A percentile compares a stretch with the other conserved stretches of the same genome.
phyloP scores from a whole-genome alignment of 148 eudicot genomes.

The Nepenthes gracilis region DNA sequence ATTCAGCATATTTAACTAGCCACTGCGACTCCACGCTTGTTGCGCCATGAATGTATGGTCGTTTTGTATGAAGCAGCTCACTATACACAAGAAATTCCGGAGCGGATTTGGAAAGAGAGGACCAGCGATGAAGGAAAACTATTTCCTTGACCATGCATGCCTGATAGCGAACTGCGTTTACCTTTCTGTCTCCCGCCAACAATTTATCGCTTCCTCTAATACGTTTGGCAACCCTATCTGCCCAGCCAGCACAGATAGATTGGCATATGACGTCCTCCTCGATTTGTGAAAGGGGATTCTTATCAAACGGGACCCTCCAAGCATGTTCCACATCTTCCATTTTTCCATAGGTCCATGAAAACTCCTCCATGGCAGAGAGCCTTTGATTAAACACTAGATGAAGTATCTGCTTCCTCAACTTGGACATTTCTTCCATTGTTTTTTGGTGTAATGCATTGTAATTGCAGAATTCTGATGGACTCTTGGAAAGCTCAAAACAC shows the following conservation, averaged over 20 bases:
- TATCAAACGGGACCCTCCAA: constrained; percentile 42
- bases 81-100: constrained; percentile 78
- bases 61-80: constrained; percentile 46
- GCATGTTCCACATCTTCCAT: constrained; percentile 49
- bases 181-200: constrained; percentile 41
- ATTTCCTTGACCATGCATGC: constrained; percentile 47
- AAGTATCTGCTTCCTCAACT: constrained; percentile 72
- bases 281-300: constrained; percentile 27
- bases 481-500: constrained; percentile 56
- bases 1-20: constrained; percentile 61
- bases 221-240: constrained; percentile 80
- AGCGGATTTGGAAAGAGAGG: constrained; percentile 46
- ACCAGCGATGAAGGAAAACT: constrained; percentile 65
- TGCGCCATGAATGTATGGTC: constrained; percentile 70
- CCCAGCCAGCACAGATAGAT: constrained; percentile 97
- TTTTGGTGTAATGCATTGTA: constrained; percentile 41
- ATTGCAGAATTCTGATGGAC: constrained; percentile 39
- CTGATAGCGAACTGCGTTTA: constrained; percentile 53
- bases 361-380: constrained; percentile 19
- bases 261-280: constrained; percentile 76
- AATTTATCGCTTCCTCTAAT: constrained; percentile 17
- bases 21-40: constrained; percentile 65
- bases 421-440: constrained; percentile 88
- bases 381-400: constrained; percentile 46
- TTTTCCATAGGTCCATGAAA: constrained; percentile 54